Evolutionary conservation across 495 filamentous ascomycete species (phyloP).

Genomic region (Xylaria venustula): DNA sequence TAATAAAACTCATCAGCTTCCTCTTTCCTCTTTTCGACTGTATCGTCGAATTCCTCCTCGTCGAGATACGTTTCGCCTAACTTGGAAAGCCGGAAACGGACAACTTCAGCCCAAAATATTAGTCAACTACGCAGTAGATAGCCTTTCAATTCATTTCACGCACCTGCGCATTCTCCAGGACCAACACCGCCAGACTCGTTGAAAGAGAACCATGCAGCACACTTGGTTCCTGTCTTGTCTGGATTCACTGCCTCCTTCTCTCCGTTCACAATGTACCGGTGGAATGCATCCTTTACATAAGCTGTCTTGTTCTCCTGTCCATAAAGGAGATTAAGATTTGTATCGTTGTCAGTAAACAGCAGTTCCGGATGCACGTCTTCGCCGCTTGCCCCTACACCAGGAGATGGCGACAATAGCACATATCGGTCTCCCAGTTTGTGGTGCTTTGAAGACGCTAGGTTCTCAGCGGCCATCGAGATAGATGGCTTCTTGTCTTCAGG

Average conservation of each 20-base stretch:
- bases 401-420: conserved; percentile 83
- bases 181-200: conserved; percentile 82
- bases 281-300: conserved; percentile 95
- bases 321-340: conserved; percentile 77
- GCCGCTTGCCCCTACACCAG: conserved; percentile 71
- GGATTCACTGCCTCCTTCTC: conserved; percentile 83
- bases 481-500: conserved; percentile 68
- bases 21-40: conserved; percentile 77
- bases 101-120: conserved; percentile 51
- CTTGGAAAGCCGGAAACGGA: conserved; percentile 83
- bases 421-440: conserved; percentile 77
- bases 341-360: conserved; percentile 94
- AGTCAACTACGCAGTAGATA: conserved; percentile 1
- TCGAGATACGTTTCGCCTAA: conserved; percentile 75
- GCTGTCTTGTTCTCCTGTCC: conserved; percentile 70
- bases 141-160: not conserved
- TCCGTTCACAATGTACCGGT: conserved; percentile 77
- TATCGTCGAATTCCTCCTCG: conserved; percentile 88
- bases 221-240: conserved; percentile 76
- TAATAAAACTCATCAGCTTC: conserved; percentile 97
- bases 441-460: conserved; percentile 71
- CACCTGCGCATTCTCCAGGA: conserved; percentile 81
- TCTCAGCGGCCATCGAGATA: conserved; percentile 61
- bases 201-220: conserved; percentile 88
- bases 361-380: conserved; percentile 80